Conservation (phyloP, 2,329 filamentous ascomycete species). For the Xylariaceae sp. region DNA sequence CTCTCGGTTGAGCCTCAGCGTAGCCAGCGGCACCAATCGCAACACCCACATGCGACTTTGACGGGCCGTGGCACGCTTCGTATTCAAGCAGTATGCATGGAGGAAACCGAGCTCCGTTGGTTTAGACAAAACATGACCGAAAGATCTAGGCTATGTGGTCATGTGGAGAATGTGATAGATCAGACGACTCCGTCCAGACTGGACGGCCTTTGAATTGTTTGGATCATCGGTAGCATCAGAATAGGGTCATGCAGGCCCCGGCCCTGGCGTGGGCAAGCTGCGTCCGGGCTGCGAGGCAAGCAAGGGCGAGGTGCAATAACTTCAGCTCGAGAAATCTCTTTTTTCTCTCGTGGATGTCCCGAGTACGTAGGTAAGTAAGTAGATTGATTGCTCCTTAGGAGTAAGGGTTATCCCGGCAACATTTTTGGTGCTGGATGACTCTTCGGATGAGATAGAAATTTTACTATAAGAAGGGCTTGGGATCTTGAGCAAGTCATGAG, state of each 20-base stretch:
- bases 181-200: conserved; percentile 15
- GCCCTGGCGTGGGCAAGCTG: conserved; percentile 26
- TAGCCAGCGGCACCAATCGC: neutral
- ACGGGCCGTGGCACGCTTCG: neutral
- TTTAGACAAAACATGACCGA: neutral
- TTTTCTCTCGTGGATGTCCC: neutral
- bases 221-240: conserved; percentile 13
- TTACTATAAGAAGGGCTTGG: conserved; percentile 4
- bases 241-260: conserved; percentile 24
- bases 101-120: neutral
- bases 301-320: conserved; percentile 4
- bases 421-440: neutral
- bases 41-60: neutral
- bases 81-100: neutral
- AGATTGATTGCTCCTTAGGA: conserved; percentile 6
- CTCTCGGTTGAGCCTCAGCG: conserved; percentile 12
- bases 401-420: conserved; percentile 1
- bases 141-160: neutral
- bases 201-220: conserved; percentile 16
- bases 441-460: too few relatives aligned
- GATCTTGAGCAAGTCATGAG: neutral
- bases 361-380: neutral
- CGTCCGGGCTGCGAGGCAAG: conserved; percentile 14
- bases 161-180: conserved; percentile 26
- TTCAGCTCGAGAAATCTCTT: conserved; percentile 1